Evolutionary conservation across 139 green algal genomes (phyloP), one percentile per base, ranked within the genome.

Genomic region (Spirogloea muscicola): DNA sequence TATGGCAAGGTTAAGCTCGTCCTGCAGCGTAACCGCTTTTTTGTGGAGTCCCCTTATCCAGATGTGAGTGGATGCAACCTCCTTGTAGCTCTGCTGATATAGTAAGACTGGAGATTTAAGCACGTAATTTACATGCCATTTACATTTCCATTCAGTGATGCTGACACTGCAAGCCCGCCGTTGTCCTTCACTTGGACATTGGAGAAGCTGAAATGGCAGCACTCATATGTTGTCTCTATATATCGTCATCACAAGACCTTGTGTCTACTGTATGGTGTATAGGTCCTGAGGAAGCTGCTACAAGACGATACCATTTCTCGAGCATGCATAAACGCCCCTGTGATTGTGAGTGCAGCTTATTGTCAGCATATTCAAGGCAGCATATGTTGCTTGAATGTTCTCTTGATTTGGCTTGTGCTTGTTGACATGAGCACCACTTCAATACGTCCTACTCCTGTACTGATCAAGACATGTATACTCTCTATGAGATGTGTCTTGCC

Each of bases 1-100:
- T 99, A 96, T 79, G 94, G 94, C 70, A 85, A 92, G 77, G 90
- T 95, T 2, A 98, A 98, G 88, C 86, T 98, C 40, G 94, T 98
- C 72, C 86, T 99, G 63, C 88, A 97, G 83, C 84, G 88, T 48
- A 97, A 97, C 84, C 82, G 69, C 13, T 98, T 97, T 80, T 96
- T 90, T 55, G 91, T 99, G 29, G 94, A 99, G 84, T 95, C 86
- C 3, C 59, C 74, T 1, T 67, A 95, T 78, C 84, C 84, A 0
- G 80, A 91, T 6, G 64, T 86, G 44, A 72, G 34, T 65, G 3
- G 1, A 25, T 1, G 25, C 29, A 58, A n/a, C 3, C 2, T 2
- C 27, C 29, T n/a, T 58, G 48, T 16, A 25, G 46, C 1, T 2
- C n/a, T 31, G 1, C 21, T 57, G 1, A 57, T 31, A n/a, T n/a